Evolutionary conservation across 805 yeast genomes (phyloP).

Genomic region (Torulaspora microellipsoides): DNA sequence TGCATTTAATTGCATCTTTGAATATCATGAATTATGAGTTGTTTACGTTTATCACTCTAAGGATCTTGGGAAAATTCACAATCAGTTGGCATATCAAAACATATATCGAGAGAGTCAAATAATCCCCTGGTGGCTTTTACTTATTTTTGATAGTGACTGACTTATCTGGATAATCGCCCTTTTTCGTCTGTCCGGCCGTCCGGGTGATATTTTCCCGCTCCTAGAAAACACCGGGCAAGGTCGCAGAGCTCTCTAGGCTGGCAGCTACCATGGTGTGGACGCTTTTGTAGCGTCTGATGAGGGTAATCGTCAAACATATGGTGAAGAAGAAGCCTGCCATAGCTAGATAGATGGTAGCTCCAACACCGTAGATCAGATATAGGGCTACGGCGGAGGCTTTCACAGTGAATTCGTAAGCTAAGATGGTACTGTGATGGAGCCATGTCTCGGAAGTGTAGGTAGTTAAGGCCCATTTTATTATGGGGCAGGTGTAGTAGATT

Average conservation of each 20-base stretch:
- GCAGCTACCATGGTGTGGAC: conserved; percentile 21
- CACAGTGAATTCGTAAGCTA: conserved; percentile 17
- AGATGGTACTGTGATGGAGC: conserved; percentile 4
- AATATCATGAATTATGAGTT: no score
- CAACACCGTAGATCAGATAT: conserved; percentile 27
- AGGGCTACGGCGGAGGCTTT: conserved; percentile 21
- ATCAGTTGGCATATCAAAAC: no score
- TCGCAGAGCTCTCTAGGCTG: conserved; percentile 13
- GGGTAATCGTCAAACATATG: conserved; percentile 27
- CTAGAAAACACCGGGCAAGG: conserved; percentile 14
- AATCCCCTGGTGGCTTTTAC: no score
- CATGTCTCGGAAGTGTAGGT: conserved; percentile 1
- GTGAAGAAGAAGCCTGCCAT: conserved; percentile 31
- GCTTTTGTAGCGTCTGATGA: conserved; percentile 25
- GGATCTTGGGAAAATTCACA: no score
- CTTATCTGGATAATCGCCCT: no score
- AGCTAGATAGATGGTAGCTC: conserved; percentile 29
- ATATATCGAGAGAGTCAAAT: no score
- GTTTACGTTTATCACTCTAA: no score
- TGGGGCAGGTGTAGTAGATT: conserved; percentile 26
- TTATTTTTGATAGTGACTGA: no score
- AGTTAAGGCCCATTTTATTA: conserved; percentile 5
- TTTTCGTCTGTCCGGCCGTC: no score
- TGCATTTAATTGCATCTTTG: no score
- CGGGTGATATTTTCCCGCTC: no score